A percentile compares a stretch with the other conserved stretches of the same genome.
Conservation (phyloP, 1,284 basidiomycete genomes). For the Schizophyllum commune region DNA sequence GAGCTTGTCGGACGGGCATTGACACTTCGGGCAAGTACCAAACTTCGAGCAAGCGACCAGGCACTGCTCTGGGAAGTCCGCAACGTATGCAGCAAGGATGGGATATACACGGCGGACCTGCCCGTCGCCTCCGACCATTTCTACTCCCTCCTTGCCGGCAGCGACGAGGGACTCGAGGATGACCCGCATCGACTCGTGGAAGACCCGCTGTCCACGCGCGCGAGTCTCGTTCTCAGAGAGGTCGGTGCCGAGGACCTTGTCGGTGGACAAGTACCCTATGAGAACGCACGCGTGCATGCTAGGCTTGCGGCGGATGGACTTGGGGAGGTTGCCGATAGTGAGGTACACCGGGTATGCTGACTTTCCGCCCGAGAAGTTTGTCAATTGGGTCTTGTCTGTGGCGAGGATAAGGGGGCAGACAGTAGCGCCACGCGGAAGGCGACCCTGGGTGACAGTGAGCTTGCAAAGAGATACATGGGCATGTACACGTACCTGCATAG, state of each 20-base stretch:
- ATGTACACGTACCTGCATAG: constrained; percentile 25
- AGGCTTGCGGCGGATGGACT: constrained; percentile 11
- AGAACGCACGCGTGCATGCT: constrained; percentile 14
- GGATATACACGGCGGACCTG: constrained; percentile 14
- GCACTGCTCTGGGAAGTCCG: constrained; percentile 27
- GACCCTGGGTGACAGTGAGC: not conserved
- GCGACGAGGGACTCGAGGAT: constrained; percentile 20
- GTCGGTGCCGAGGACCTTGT: too few relatives aligned
- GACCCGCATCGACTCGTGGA: constrained; percentile 18
- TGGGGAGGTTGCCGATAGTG: constrained; percentile 19
- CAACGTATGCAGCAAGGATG: constrained; percentile 20
- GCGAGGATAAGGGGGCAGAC: not conserved
- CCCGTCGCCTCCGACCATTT: constrained; percentile 21
- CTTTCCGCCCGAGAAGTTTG: constrained; percentile 14
- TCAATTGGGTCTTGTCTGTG: constrained; percentile 15
- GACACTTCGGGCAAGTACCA: constrained; percentile 14
- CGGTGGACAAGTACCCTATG: too few relatives aligned
- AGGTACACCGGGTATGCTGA: constrained; percentile 19
- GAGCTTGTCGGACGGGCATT: constrained; percentile 7
- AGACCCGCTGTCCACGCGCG: too few relatives aligned
- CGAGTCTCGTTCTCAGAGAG: too few relatives aligned
- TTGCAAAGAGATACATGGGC: too few relatives aligned
- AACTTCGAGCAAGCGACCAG: constrained; percentile 14
- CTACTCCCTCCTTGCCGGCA: constrained; percentile 21
- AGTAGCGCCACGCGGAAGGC: too few relatives aligned